Evolutionary conservation across 495 filamentous ascomycete genomes (phyloP), one percentile per base, ranked within the genome.

Genomic region (Podospora comata): DNA sequence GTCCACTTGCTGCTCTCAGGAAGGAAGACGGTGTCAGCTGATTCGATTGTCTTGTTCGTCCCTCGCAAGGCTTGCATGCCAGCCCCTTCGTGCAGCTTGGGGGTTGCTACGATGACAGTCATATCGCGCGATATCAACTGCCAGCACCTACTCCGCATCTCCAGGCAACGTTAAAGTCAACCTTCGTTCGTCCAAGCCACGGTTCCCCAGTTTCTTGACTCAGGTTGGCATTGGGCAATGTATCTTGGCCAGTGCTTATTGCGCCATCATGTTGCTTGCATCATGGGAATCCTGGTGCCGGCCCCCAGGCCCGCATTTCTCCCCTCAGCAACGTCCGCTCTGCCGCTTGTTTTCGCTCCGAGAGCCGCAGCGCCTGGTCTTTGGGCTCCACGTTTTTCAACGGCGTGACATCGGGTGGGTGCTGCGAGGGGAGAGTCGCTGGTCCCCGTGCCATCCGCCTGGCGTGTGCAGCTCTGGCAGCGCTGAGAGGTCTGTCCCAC

Each of bases 321-420:
- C 15, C n/a, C n/a, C 23, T 58, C 23, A 5, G 44, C 44, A 67
- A 62, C 32, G 4, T 13, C n/a, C 16, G 27, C 19, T 57, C 39
- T 27, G 44, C 55, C 1, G 55, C 55, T 11, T 26, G n/a, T 58
- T 58, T 58, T 58, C 23, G n/a, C 55, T 58, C 55, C 23, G 55
- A 13, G 55, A 58, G 55, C 55, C n/a, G 55, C 55, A 19, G n/a
- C 18, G 55, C n/a, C 55, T 58, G 55, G 55, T 26, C 55, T 20
- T 20, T 15, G 15, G 56, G 53, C 63, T 65, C 57, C 68, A 65
- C 59, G 64, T 64, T 63, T 65, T 65, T 55, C 65, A 75, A 74
- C 73, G 68, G 73, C 69, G 73, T 77, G 53, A 72, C 75, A 77
- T 75, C 67, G 73, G 48, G 60, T 68, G 66, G 19, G 48, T 34